Conservation (phyloP, 2,329 filamentous ascomycete species). For the Ceratocystis variospora region DNA sequence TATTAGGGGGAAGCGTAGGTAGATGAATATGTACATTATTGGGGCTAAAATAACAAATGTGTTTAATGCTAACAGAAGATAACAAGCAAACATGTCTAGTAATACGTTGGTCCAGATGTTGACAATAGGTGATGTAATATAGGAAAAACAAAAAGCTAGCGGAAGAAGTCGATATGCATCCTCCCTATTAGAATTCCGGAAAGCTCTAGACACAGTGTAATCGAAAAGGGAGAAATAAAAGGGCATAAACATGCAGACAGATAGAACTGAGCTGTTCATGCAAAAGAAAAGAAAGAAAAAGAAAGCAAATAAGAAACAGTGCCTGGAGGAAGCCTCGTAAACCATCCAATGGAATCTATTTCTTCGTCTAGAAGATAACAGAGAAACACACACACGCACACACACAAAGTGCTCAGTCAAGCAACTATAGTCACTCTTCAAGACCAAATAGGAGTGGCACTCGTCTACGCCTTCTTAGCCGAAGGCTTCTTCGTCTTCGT, state of each 20-base stretch:
- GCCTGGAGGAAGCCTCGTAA: background rate
- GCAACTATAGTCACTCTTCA: no score
- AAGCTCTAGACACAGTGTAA: background rate
- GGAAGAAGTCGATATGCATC: background rate
- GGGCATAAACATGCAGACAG: no score
- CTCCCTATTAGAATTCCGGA: background rate
- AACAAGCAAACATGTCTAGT: background rate
- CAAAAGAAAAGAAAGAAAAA: background rate
- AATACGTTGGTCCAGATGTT: background rate
- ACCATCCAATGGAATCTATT: background rate
- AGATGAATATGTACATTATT: no score
- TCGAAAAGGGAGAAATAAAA: no score
- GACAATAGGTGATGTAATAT: background rate
- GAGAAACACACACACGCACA: background rate
- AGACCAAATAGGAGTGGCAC: no score
- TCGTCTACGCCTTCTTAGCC: background rate
- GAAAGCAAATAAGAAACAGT: background rate
- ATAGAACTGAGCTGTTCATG: background rate
- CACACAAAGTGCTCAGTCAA: background rate
- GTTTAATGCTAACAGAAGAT: no score
- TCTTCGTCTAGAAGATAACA: slow-evolving; percentile 3
- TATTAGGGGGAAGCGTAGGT: no score
- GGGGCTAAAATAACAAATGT: no score
- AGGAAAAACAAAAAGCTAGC: background rate
- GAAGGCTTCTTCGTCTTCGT: slow-evolving; percentile 1